Conservation (phyloP, 805 yeast genomes). For the Schwanniomyces vanrijiae region DNA sequence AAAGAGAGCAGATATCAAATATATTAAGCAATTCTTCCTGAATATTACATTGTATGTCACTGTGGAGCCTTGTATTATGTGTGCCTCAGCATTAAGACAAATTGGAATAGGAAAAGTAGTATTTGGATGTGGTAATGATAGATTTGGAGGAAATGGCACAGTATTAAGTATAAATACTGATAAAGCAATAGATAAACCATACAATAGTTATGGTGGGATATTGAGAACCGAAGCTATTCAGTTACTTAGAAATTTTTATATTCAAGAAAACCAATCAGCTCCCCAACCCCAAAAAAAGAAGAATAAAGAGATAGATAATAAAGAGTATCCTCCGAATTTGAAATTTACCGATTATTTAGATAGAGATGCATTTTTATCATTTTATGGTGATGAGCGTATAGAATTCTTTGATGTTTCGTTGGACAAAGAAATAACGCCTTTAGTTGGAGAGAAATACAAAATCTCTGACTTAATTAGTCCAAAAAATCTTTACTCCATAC, state of each 20-base stretch:
- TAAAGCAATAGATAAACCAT: slow-evolving; percentile 27
- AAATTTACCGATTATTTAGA: slow-evolving; percentile 55
- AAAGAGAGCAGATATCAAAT: slow-evolving; percentile 16
- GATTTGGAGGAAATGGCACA: slow-evolving; percentile 97
- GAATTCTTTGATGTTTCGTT: slow-evolving; percentile 7
- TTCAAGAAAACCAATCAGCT: slow-evolving; percentile 81
- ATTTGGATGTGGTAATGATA: slow-evolving; percentile 91
- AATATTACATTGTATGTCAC: slow-evolving; percentile 82
- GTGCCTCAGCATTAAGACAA: slow-evolving; percentile 89
- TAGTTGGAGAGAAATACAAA: slow-evolving; percentile 18
- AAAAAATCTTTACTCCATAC: slow-evolving; percentile 10
- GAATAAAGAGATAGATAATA: slow-evolving; percentile 56
- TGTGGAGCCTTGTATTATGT: slow-evolving; percentile 98
- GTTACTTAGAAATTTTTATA: slow-evolving; percentile 77
- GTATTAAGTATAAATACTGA: slow-evolving; percentile 53
- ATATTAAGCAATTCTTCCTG: slow-evolving; percentile 39
- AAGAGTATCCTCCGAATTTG: slow-evolving; percentile 58
- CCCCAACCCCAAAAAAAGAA: slow-evolving; percentile 79
- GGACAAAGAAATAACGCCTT: slow-evolving; percentile 27
- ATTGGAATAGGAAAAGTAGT: slow-evolving; percentile 69
- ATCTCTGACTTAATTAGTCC: slow-evolving; percentile 13
- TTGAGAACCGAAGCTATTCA: slow-evolving; percentile 79
- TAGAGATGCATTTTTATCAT: slow-evolving; percentile 46
- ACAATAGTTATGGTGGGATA: slow-evolving; percentile 73
- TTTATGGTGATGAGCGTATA: slow-evolving; percentile 42